phyloP scores from a whole-genome alignment of 2,329 filamentous ascomycete species.

The Monilinia fructigena region DNA sequence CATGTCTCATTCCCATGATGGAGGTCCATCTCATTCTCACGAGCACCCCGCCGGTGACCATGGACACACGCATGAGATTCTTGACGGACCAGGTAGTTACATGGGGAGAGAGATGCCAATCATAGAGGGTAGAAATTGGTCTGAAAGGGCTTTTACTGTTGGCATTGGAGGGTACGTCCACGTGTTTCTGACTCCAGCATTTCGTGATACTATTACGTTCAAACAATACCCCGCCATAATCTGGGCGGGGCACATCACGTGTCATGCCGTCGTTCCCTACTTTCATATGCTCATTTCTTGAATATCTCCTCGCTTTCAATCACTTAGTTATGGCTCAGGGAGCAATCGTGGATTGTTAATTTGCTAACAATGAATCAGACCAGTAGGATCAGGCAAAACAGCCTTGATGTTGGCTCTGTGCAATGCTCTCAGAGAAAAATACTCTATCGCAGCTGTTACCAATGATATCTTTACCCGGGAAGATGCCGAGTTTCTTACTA shows the following conservation, averaged over 20 bases:
- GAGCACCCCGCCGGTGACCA: conserved; percentile 65
- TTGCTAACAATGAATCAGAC: conserved; percentile 51
- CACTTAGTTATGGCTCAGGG: background rate
- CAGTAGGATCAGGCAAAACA: conserved; percentile 95
- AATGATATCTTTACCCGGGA: conserved; percentile 99
- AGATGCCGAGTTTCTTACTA: conserved; percentile 95
- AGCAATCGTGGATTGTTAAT: background rate
- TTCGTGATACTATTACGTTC: conserved; percentile 6
- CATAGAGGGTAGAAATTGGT: conserved; percentile 82
- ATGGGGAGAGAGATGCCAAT: conserved; percentile 90
- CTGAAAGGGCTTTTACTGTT: conserved; percentile 86
- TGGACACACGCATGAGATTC: conserved; percentile 93
- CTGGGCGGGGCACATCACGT: conserved; percentile 27
- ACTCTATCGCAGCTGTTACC: conserved; percentile 91
- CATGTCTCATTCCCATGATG: conserved; percentile 35
- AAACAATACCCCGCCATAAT: conserved; percentile 13
- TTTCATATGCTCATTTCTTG: background rate
- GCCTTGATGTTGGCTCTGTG: conserved; percentile 95
- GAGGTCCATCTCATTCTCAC: conserved; percentile 53
- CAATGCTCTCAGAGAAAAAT: conserved; percentile 73
- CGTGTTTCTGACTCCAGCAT: conserved; percentile 24
- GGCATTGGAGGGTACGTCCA: conserved; percentile 85
- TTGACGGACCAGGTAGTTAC: conserved; percentile 89
- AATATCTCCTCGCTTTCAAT: background rate
- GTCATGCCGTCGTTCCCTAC: background rate